Conservation (phyloP, 768 basidiomycete genomes). For the Trametes cingulata region DNA sequence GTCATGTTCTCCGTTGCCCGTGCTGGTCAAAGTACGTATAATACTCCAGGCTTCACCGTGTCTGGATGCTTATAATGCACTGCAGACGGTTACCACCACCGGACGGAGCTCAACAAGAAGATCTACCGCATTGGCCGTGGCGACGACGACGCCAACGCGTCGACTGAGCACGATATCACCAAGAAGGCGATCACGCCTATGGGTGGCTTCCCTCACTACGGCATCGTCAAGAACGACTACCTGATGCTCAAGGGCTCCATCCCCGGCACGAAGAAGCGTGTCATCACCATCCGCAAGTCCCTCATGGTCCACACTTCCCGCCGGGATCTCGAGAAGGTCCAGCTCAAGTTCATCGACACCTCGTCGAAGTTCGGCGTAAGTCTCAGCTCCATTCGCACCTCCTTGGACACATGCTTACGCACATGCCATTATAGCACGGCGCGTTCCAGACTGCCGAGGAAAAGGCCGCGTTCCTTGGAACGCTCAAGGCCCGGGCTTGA, state of each 20-base stretch:
- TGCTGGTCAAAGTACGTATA: conserved; percentile 93
- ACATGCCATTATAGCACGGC: conserved; percentile 62
- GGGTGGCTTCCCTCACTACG: conserved; percentile 99
- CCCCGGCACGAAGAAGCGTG: conserved; percentile 97
- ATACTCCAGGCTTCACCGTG: background rate
- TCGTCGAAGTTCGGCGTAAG: conserved; percentile 95
- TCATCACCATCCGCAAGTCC: conserved; percentile 95
- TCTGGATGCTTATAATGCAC: background rate
- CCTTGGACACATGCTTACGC: background rate
- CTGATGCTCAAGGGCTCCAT: conserved; percentile 95
- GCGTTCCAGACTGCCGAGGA: conserved; percentile 97
- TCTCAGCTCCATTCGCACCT: conserved; percentile 17
- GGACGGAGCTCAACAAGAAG: conserved; percentile 98
- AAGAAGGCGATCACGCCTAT: conserved; percentile 93
- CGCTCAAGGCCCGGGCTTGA: conserved; percentile 83
- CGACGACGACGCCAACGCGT: conserved; percentile 76
- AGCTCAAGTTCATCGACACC: conserved; percentile 98
- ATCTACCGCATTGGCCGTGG: conserved; percentile 92
- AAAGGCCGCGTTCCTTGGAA: conserved; percentile 92
- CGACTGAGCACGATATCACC: conserved; percentile 93
- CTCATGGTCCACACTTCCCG: conserved; percentile 96
- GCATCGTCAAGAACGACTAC: conserved; percentile 98
- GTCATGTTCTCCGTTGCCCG: conserved; percentile 99
- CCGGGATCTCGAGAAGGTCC: conserved; percentile 95
- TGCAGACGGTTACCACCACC: conserved; percentile 91